These are phyloP conservation scores for Candida easanensis DNA, from an alignment of 805 yeast genomes.

Conservation along the genomic window DNA sequence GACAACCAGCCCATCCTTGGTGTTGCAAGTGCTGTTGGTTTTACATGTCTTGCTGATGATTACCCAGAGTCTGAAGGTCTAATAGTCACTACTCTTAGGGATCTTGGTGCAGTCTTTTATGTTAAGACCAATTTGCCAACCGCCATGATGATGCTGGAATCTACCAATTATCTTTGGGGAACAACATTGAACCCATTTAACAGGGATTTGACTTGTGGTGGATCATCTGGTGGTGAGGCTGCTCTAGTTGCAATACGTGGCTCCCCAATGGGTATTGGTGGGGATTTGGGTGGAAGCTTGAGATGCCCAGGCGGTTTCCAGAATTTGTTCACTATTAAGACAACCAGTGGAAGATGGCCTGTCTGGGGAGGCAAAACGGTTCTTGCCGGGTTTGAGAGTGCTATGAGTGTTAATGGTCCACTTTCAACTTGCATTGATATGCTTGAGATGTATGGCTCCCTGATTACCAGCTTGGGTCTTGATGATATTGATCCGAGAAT, in stretches of 20 bases:
- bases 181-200: slow-evolving; percentile 43
- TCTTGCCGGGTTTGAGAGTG: slow-evolving; percentile 26
- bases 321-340: slow-evolving; percentile 40
- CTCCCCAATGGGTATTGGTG: slow-evolving; percentile 49
- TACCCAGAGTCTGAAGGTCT: slow-evolving; percentile 34
- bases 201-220: slow-evolving; percentile 42
- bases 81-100: slow-evolving; percentile 37
- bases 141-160: slow-evolving; percentile 47
- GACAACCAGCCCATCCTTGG: slow-evolving; percentile 40
- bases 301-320: slow-evolving; percentile 44
- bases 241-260: slow-evolving; percentile 44
- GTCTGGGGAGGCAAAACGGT: slow-evolving; percentile 15
- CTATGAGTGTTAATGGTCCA: slow-evolving; percentile 46
- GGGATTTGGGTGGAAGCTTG: slow-evolving; percentile 51
- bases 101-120: slow-evolving; percentile 50
- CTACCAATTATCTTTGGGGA: slow-evolving; percentile 43
- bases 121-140: slow-evolving; percentile 52
- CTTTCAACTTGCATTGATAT: slow-evolving; percentile 36
- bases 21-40: slow-evolving; percentile 48
- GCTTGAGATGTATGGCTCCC: slow-evolving; percentile 31
- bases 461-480: slow-evolving; percentile 33
- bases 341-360: slow-evolving; percentile 44
- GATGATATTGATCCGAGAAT: slow-evolving; percentile 40
- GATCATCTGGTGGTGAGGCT: slow-evolving; percentile 53
- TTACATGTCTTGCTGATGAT: slow-evolving; percentile 33